phyloP scores from a whole-genome alignment of 495 filamentous ascomycete species.

The Neurospora sp. region DNA sequence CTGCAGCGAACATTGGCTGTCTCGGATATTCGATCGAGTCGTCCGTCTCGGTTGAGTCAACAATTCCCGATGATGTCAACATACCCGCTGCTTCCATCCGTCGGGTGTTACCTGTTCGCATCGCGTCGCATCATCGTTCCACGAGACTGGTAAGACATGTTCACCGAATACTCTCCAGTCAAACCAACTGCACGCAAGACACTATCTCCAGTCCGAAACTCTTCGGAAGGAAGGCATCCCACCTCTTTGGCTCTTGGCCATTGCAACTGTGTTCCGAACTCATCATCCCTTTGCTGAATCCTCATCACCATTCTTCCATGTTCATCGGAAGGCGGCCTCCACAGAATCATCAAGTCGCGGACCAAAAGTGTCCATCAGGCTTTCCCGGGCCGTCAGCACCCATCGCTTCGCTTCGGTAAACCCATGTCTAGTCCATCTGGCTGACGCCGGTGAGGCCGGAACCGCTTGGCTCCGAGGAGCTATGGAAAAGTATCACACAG shows the following conservation, averaged over 20 bases:
- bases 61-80: not conserved
- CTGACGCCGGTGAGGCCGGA: not conserved
- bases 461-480: not conserved
- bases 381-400: not conserved
- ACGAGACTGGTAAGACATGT: not conserved
- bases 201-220: not conserved
- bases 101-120: not conserved
- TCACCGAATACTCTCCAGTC: not conserved
- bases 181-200: not conserved
- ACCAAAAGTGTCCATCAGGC: not conserved
- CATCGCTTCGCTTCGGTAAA: not conserved
- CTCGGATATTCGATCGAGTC: not conserved
- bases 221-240: not conserved
- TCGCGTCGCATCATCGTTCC: not conserved
- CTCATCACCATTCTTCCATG: too few species aligned
- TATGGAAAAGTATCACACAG: not conserved
- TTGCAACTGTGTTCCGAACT: not conserved
- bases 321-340: not conserved
- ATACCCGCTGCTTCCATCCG: not conserved
- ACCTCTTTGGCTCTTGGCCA: not conserved
- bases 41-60: not conserved
- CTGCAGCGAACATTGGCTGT: not conserved
- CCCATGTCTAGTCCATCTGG: not conserved
- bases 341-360: not conserved
- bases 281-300: too few species aligned